phyloP scores from a whole-genome alignment of 352 stramenopile genomes.

The Blastocystis sp. region DNA sequence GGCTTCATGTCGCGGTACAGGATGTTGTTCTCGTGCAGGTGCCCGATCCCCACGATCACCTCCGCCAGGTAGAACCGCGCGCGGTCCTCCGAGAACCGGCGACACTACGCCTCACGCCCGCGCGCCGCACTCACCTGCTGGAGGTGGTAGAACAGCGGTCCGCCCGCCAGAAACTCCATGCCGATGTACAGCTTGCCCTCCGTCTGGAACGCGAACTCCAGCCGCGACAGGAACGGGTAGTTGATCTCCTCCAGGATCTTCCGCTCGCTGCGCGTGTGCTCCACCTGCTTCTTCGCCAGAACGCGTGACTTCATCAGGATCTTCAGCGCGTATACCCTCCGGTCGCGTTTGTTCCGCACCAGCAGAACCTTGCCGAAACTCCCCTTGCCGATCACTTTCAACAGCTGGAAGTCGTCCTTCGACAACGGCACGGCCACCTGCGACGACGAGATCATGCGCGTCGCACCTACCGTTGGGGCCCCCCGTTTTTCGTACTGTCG shows the following conservation, averaged over 20 bases:
- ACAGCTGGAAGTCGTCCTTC: conserved; percentile 87
- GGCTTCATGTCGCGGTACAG: conserved; percentile 93
- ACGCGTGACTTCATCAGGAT: conserved; percentile 86
- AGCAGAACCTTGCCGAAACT: conserved; percentile 92
- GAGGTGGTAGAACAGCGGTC: conserved; percentile 93
- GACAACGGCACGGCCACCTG: conserved; percentile 57
- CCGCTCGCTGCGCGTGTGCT: conserved; percentile 92
- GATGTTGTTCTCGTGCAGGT: conserved; percentile 86
- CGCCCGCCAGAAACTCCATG: conserved; percentile 93
- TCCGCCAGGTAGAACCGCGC: conserved; percentile 87
- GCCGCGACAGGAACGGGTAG: conserved; percentile 93
- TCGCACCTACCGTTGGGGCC: not conserved
- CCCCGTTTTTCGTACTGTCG: conserved; percentile 77
- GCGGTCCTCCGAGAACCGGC: conserved; percentile 88
- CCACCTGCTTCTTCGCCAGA: conserved; percentile 89
- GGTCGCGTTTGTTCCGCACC: conserved; percentile 84
- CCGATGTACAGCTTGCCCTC: conserved; percentile 93
- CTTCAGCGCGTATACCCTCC: conserved; percentile 84
- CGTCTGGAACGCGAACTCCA: conserved; percentile 96
- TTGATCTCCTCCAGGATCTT: conserved; percentile 88
- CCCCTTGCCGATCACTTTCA: conserved; percentile 91
- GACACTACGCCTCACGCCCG: conserved; percentile 22
- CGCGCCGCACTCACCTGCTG: conserved; percentile 82
- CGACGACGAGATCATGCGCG: conserved; percentile 19
- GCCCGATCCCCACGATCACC: conserved; percentile 87